Evolutionary conservation across 2,329 filamentous ascomycete genomes (phyloP), one percentile per base, ranked within the genome.

Genomic region (Graphiopsis chlorocephala): DNA sequence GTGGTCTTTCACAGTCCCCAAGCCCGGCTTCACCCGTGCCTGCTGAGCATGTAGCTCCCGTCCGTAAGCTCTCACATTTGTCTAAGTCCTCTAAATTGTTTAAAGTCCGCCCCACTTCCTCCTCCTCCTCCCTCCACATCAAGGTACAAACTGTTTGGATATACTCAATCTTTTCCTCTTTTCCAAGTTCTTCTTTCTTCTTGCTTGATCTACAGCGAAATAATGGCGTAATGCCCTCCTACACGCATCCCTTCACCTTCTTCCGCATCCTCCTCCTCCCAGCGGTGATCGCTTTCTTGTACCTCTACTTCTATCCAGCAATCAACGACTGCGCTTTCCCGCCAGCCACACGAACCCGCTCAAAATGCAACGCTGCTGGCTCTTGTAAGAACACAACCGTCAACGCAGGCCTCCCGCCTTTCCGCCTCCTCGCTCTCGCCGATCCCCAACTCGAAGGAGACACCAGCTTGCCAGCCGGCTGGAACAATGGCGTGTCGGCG

Each of bases 361-460:
- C 33, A 10, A 53, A 55, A 62, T 62, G 60, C 48, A 20, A 11
- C n/a, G 23, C 5, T 3, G 17, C 48, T 7, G 47, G 28, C 29
- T 2, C 14, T n/a, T 62, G 60, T 62, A 62, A 28, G 23, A 55
- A 62, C 48, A 45, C 23, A 15, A 62, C 60, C 15, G 31, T 45
- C 25, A 45, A 38, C 25, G 64, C 61, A 12, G 62, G 71, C 57
- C 64, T 73, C 66, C 91, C 92, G 3, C 92, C 93, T 0, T 97
- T 98, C 73, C 86, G 94, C 65, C 86, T 98, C 3, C 88, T 98
- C 15, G 88, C 93, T 1, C 86, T 98, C 25, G 94, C 91, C 66
- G 94, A 98, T 76, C 94, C 94, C 5, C 94, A 98, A 77, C 86
- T 98, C 62, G 94, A 98, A 79, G 94, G 94, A 71, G 92, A 97